phyloP scores from a whole-genome alignment of 306 rosid genomes.

The Dalbergia cochinchinensis region DNA sequence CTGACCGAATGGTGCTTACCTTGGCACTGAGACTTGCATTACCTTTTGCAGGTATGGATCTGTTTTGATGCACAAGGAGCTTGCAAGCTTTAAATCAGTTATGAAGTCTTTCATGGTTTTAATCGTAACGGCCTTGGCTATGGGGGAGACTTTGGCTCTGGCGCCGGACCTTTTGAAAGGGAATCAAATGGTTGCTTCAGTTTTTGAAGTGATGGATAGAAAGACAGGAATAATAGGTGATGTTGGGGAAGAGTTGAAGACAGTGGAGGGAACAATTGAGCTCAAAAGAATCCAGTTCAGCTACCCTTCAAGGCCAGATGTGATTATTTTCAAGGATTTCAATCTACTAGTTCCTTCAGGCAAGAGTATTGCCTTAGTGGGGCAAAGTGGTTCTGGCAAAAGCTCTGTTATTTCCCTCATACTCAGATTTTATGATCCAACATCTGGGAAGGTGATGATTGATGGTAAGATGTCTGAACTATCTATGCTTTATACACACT shows the following conservation, averaged over 20 bases:
- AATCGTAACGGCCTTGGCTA: slow-evolving; percentile 89
- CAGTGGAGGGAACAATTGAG: slow-evolving; percentile 89
- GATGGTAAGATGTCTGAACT: slow-evolving; percentile 71
- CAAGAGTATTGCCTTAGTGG: slow-evolving; percentile 83
- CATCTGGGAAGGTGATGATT: slow-evolving; percentile 78
- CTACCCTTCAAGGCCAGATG: slow-evolving; percentile 95
- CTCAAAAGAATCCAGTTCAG: slow-evolving; percentile 74
- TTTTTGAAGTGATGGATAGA: slow-evolving; percentile 83
- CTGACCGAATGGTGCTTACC: slow-evolving; percentile 17
- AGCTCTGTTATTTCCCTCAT: slow-evolving; percentile 91
- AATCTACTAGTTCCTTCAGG: slow-evolving; percentile 78
- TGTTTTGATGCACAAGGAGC: slow-evolving; percentile 87
- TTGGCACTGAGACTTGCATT: slow-evolving; percentile 28
- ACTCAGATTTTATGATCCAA: slow-evolving; percentile 91
- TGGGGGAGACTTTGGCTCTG: slow-evolving; percentile 91
- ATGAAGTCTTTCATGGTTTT: slow-evolving; percentile 95
- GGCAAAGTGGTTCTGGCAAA: slow-evolving; percentile 99
- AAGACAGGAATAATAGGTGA: slow-evolving; percentile 70
- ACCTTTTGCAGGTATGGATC: slow-evolving; percentile 86
- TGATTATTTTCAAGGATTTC: slow-evolving; percentile 82
- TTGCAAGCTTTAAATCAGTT: slow-evolving; percentile 86
- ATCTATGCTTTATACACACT: not conserved
- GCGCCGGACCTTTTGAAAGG: slow-evolving; percentile 97
- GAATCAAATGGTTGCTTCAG: slow-evolving; percentile 94
- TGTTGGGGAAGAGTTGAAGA: slow-evolving; percentile 71